Evolutionary conservation across 495 filamentous ascomycete species (phyloP).

Genomic region (Parathielavia appendiculata): DNA sequence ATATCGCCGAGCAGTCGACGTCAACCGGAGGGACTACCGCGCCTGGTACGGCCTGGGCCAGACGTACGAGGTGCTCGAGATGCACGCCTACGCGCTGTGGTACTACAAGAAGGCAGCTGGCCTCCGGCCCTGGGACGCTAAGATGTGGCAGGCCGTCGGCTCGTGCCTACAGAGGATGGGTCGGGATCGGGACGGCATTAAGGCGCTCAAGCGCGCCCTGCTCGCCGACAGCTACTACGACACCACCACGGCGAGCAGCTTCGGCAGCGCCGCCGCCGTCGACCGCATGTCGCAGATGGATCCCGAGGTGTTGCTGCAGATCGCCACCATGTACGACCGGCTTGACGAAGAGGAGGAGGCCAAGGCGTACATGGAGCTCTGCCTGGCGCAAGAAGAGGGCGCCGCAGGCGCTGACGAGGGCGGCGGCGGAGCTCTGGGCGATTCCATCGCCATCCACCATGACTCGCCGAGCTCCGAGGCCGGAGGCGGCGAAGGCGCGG

Average conservation of each 20-base stretch:
- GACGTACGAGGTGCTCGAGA: constrained; percentile 95
- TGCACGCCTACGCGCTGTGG: constrained; percentile 93
- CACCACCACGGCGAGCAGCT: constrained; percentile 41
- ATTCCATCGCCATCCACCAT: constrained; percentile 44
- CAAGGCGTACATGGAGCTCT: constrained; percentile 89
- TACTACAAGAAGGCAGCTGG: constrained; percentile 96
- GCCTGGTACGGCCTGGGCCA: constrained; percentile 98
- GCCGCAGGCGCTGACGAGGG: constrained; percentile 32
- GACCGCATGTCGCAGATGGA: constrained; percentile 60
- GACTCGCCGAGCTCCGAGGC: constrained; percentile 49
- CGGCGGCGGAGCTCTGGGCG: constrained; percentile 32
- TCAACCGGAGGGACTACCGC: constrained; percentile 93
- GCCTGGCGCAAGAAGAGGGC: constrained; percentile 80
- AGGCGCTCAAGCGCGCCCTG: constrained; percentile 87
- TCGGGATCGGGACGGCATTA: constrained; percentile 77
- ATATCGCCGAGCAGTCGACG: constrained; percentile 91
- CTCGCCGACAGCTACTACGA: constrained; percentile 79
- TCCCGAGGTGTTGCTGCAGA: constrained; percentile 83
- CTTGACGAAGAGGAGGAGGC: constrained; percentile 71
- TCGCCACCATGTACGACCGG: constrained; percentile 82
- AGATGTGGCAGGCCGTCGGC: constrained; percentile 98
- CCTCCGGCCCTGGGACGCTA: constrained; percentile 84
- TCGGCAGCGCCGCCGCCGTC: constrained; percentile 36
- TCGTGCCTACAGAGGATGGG: constrained; percentile 84
- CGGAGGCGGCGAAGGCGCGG: constrained; percentile 30